Conservation (phyloP, 1,139 yeast species). For the Blastobotrys petasosporus region DNA sequence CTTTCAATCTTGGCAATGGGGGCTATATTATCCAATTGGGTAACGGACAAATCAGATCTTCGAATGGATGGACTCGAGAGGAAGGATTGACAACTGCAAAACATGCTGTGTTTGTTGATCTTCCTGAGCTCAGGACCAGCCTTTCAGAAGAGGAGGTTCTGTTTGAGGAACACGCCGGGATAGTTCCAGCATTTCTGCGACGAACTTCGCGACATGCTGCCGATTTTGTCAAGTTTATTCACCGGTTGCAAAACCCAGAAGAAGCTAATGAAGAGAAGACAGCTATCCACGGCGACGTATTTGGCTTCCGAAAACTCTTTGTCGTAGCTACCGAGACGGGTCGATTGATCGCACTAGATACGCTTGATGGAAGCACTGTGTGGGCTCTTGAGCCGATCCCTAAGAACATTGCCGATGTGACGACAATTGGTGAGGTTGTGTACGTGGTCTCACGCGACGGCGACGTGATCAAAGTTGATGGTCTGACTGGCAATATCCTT, state of each 20-base stretch:
- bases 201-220: conserved; percentile 40
- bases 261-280: conserved; percentile 9
- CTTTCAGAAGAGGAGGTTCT: conserved; percentile 37
- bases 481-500: conserved; percentile 19
- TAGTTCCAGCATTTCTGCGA: conserved; percentile 40
- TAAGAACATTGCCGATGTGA: conserved; percentile 20
- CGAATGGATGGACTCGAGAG: conserved; percentile 41
- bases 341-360: conserved; percentile 41
- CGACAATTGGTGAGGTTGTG: conserved; percentile 20
- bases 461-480: conserved; percentile 21
- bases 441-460: conserved; percentile 22
- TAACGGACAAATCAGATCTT: conserved; percentile 15
- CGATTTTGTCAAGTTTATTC: conserved; percentile 16
- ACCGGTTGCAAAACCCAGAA: conserved; percentile 3
- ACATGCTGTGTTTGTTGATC: conserved; percentile 39
- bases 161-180: conserved; percentile 36
- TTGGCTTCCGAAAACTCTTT: conserved; percentile 48
- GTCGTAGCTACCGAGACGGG: conserved; percentile 43
- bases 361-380: conserved; percentile 34
- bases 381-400: conserved; percentile 38
- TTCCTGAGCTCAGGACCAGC: conserved; percentile 32
- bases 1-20: too few species aligned
- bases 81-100: conserved; percentile 41
- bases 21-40: not conserved
- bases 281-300: conserved; percentile 29